These are phyloP conservation scores for Suillus subalutaceus DNA, from an alignment of 768 basidiomycete species.

Conservation along the genomic window DNA sequence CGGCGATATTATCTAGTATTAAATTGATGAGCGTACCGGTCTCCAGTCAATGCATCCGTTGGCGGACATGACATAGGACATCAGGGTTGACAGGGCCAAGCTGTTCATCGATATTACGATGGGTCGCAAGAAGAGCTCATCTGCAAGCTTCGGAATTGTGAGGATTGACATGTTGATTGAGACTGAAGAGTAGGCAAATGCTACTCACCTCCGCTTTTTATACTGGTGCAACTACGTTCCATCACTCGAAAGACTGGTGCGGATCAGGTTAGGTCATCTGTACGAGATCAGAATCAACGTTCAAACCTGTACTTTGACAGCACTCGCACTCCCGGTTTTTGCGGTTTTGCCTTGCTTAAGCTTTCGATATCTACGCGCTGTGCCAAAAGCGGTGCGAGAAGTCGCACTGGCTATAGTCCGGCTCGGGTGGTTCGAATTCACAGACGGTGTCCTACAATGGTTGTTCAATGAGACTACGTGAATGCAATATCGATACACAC, in stretches of 20 bases:
- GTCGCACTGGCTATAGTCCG: neutral
- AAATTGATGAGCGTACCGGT: neutral
- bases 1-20: neutral
- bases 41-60: neutral
- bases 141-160: neutral
- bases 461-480: neutral
- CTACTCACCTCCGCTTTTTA: neutral
- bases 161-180: neutral
- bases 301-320: neutral
- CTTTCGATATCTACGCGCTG: neutral
- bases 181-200: neutral
- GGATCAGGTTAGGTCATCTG: neutral
- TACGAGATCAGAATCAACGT: neutral
- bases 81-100: neutral
- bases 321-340: neutral
- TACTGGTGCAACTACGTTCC: neutral
- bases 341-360: neutral
- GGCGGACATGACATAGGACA: neutral
- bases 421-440: neutral
- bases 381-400: neutral
- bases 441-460: neutral
- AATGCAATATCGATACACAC: neutral
- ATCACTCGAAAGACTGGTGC: neutral
- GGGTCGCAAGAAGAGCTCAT: neutral
- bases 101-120: neutral